Evolutionary conservation across 2,329 filamentous ascomycete genomes (phyloP).

Genomic region (Boeremia lycopersici): DNA sequence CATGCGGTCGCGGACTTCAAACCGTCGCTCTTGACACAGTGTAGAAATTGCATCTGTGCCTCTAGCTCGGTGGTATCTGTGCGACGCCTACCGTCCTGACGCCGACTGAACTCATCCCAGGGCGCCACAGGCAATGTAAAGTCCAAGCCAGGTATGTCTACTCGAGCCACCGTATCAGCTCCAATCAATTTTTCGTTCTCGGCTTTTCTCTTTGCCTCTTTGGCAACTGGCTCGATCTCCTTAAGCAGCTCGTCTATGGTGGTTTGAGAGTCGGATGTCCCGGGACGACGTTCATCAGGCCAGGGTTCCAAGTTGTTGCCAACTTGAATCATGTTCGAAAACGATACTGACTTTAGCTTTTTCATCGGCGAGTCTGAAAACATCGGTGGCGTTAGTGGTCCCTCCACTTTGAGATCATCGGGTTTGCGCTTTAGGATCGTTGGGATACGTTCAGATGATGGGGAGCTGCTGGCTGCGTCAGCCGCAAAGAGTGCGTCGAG

Average conservation of each 20-base stretch:
- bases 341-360: conserved; percentile 50
- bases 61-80: conserved; percentile 31
- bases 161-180: conserved; percentile 55
- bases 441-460: conserved; percentile 21
- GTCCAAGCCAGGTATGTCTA: conserved; percentile 57
- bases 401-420: conserved; percentile 53
- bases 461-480: conserved; percentile 26
- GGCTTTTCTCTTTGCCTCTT: conserved; percentile 42
- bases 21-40: conserved; percentile 44
- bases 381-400: conserved; percentile 52
- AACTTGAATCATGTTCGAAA: conserved; percentile 45
- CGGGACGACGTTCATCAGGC: conserved; percentile 23
- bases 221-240: conserved; percentile 45
- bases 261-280: conserved; percentile 25
- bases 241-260: conserved; percentile 44
- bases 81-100: conserved; percentile 8
- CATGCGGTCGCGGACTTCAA: conserved; percentile 45
- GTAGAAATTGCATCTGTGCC: conserved; percentile 40
- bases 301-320: conserved; percentile 42
- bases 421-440: conserved; percentile 39
- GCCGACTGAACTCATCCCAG: conserved; percentile 51
- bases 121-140: conserved; percentile 51
- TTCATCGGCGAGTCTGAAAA: conserved; percentile 46
- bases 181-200: conserved; percentile 55
- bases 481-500: neutral